Evolutionary conservation across 768 basidiomycete genomes (phyloP).

Genomic region (Trametes cubensis): DNA sequence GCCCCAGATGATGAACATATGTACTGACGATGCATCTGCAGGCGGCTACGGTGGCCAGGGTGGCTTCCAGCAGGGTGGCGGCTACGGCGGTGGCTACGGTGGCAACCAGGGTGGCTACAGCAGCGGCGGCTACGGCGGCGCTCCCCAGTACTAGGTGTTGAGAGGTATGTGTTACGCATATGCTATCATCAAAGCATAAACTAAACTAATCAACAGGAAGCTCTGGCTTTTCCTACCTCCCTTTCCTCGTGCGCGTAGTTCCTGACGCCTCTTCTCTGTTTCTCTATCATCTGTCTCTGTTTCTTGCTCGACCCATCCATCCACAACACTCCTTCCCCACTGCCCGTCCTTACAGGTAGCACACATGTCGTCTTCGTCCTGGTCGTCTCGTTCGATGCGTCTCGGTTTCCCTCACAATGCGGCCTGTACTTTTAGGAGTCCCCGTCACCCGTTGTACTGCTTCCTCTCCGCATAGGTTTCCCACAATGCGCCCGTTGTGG

Average conservation of each 20-base stretch:
- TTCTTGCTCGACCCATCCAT: conserved; percentile 39
- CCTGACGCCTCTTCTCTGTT: conserved; percentile 11
- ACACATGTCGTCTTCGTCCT: conserved; percentile 45
- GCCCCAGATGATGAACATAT: too few species aligned
- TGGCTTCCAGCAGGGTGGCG: conserved; percentile 32
- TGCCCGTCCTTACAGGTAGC: conserved; percentile 43
- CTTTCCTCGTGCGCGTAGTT: conserved; percentile 5
- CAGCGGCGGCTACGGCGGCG: conserved; percentile 18
- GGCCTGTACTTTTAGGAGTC: conserved; percentile 49
- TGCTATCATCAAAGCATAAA: background rate
- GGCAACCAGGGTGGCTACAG: conserved; percentile 39
- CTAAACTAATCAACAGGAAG: conserved; percentile 3
- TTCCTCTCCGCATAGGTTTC: conserved; percentile 25
- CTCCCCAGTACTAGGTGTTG: conserved; percentile 28
- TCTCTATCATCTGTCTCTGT: conserved; percentile 20
- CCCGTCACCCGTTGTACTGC: conserved; percentile 27
- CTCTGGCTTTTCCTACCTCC: too few species aligned
- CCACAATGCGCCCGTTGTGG: conserved; percentile 30
- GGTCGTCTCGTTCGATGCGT: conserved; percentile 40
- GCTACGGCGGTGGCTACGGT: conserved; percentile 30
- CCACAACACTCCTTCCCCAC: conserved; percentile 39
- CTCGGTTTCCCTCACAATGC: conserved; percentile 45
- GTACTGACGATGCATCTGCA: background rate
- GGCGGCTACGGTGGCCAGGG: conserved; percentile 29
- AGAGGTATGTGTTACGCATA: background rate